Conservation (phyloP, 1,139 yeast genomes). For the Kodamaea alishanica region DNA sequence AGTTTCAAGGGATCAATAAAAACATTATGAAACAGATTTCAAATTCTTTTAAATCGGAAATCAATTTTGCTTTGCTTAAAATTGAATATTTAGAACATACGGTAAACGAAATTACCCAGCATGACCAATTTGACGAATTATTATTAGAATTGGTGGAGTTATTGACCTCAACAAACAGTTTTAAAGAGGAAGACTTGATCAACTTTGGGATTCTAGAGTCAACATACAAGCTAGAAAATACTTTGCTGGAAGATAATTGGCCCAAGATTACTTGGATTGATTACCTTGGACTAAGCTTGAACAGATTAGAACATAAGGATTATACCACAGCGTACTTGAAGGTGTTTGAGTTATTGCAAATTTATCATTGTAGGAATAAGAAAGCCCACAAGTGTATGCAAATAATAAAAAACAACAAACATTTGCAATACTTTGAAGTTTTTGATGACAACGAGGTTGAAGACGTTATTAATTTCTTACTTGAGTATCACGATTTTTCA, state of each 20-base stretch:
- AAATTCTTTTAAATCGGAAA: constrained; percentile 16
- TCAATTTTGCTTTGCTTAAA: constrained; percentile 28
- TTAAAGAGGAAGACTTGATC: constrained; percentile 17
- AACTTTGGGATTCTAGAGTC: constrained; percentile 26
- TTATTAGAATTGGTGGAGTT: constrained; percentile 12
- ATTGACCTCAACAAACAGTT: constrained; percentile 9
- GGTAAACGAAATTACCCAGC: constrained; percentile 16
- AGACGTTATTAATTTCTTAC: constrained; percentile 9
- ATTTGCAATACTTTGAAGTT: not conserved
- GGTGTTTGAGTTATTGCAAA: constrained; percentile 26
- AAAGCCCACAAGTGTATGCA: not conserved
- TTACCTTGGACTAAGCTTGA: constrained; percentile 25
- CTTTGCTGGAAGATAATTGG: constrained; percentile 29
- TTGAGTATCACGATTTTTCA: constrained; percentile 25
- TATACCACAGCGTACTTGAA: constrained; percentile 32
- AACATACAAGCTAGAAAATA: constrained; percentile 30
- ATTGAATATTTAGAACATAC: constrained; percentile 37
- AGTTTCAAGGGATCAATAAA: constrained; percentile 27
- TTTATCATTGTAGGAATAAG: not conserved
- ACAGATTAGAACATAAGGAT: constrained; percentile 27
- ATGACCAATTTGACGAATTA: constrained; percentile 13
- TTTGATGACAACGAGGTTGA: not conserved
- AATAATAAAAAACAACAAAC: not conserved
- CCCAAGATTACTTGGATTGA: constrained; percentile 40
- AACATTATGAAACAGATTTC: constrained; percentile 32